A percentile compares a stretch with the other conserved stretches of the same genome.
These are phyloP conservation scores for Erysimum cheiri DNA, from an alignment of 441 rosid genomes.

Conservation along the genomic window DNA sequence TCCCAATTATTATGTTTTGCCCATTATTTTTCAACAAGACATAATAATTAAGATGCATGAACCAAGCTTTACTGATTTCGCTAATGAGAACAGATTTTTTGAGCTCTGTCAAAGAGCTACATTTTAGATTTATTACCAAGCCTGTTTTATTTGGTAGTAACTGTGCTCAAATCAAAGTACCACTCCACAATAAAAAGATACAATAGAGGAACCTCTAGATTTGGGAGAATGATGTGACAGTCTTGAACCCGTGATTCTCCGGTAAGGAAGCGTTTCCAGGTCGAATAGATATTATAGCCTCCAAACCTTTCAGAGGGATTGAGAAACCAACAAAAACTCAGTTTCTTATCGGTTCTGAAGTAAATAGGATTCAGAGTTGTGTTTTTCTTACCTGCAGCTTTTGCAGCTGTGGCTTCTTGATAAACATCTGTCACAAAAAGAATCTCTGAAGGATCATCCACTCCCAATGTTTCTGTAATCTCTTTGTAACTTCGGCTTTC, in stretches of 20 bases:
- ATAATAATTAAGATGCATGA: slow-evolving; percentile 1
- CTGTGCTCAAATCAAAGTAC: slow-evolving; percentile 23
- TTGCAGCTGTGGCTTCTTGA: slow-evolving; percentile 93
- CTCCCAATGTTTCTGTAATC: slow-evolving; percentile 77
- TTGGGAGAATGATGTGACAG: slow-evolving; percentile 69
- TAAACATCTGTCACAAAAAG: slow-evolving; percentile 79
- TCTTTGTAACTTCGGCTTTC: slow-evolving; percentile 75
- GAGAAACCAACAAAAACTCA: slow-evolving; percentile 30
- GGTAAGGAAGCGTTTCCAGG: slow-evolving; percentile 87
- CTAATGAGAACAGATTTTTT: background rate
- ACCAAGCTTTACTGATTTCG: background rate
- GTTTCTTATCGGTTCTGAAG: slow-evolving; percentile 10
- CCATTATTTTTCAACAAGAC: background rate
- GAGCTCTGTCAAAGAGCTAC: no score
- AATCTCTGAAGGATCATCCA: slow-evolving; percentile 80
- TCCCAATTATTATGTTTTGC: background rate
- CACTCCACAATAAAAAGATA: slow-evolving; percentile 23
- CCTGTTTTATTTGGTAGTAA: slow-evolving; percentile 29
- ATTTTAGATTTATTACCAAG: slow-evolving; percentile 24
- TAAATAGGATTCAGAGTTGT: background rate
- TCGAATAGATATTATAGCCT: slow-evolving; percentile 71
- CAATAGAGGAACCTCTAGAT: slow-evolving; percentile 48
- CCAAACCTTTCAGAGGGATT: slow-evolving; percentile 56
- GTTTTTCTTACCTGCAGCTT: slow-evolving; percentile 67
- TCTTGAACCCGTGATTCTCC: slow-evolving; percentile 78